Evolutionary conservation across 495 filamentous ascomycete species (phyloP), one percentile per base, ranked within the genome.

Genomic region (Xylaria cubensis): DNA sequence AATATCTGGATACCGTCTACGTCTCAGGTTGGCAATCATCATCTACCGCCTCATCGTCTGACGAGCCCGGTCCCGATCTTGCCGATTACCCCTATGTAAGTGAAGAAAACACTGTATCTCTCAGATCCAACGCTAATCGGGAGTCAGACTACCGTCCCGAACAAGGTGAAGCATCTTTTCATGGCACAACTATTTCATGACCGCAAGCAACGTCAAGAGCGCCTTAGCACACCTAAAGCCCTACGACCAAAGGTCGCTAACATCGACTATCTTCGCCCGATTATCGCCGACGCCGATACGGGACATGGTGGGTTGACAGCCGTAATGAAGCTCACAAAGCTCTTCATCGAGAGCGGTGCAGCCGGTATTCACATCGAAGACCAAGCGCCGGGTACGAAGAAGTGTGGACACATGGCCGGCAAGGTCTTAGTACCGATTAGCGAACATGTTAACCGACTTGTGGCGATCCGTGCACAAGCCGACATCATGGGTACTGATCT

Each of bases 161-260:
- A 97, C 88, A 99, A 99, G 84, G 97, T 98, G 74, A 88, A 92
- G 76, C 96, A 99, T 76, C 90, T 99, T 44, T 99, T 94, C 87
- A 93, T 96, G 88, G 95, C 96, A 36, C 97, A 99, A 82, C 92
- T 98, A 68, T 99, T 99, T 91, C 96, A 99, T 83, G 97, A 99
- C 88, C 92, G 96, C 75, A 99, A 99, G 84, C 96, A 99, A 81
- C 92, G 96, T 64, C 93, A 98, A 83, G 96, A 98, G 81, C 94
- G 96, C 67, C 82, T 98, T 46, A 92, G 90, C 42, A 92, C 90
- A 5, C 91, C 95, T 12, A 90, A 91, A 76, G 84, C 88, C 24
- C 85, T 94, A 78, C 93, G 96, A 44, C 78, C 81, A 74, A 93
- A 89, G 55, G 85, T 97, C 63, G 88, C 92, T 72, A 95, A 96